Evolutionary conservation across 2,329 filamentous ascomycete species (phyloP).

Genomic region (Neocucurbitaria cava): DNA sequence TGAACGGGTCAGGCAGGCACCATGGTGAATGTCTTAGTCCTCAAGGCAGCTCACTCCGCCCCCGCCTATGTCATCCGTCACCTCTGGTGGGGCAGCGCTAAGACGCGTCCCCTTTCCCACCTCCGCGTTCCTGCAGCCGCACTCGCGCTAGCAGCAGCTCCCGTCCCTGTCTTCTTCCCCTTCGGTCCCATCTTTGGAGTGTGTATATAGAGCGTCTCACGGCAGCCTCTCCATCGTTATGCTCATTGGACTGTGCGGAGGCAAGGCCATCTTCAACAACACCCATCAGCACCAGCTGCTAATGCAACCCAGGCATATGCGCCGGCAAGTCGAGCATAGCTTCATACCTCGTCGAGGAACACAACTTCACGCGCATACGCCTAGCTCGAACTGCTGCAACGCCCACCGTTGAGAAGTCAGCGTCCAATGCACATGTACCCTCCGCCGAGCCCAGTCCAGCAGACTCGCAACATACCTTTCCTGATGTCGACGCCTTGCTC

Average conservation of each 20-base stretch:
- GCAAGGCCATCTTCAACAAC: constrained; percentile 22
- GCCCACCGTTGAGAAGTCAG: constrained; percentile 52
- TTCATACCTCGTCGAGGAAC: constrained; percentile 82
- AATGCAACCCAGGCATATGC: constrained; percentile 73
- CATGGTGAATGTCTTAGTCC: constrained; percentile 24
- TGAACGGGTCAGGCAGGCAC: constrained; percentile 31
- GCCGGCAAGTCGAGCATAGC: constrained; percentile 91
- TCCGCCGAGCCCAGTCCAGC: constrained; percentile 12
- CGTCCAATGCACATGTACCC: constrained; percentile 48
- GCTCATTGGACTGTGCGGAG: constrained; percentile 75
- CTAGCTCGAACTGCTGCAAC: constrained; percentile 56
- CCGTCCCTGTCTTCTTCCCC: background rate
- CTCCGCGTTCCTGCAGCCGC: constrained; percentile 34
- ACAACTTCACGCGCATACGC: constrained; percentile 78
- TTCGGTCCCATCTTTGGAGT: too few relatives aligned
- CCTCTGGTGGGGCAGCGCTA: constrained; percentile 19
- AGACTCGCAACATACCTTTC: constrained; percentile 47
- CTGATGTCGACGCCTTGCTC: constrained; percentile 70
- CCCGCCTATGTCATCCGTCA: constrained; percentile 19
- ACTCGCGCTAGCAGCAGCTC: constrained; percentile 9
- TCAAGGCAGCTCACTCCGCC: constrained; percentile 1
- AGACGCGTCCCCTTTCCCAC: constrained; percentile 38
- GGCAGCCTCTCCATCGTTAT: constrained; percentile 52
- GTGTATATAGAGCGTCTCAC: background rate
- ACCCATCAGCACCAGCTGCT: constrained; percentile 11